Conservation (phyloP, 2,329 filamentous ascomycete genomes). For the Colletotrichum phormii region DNA sequence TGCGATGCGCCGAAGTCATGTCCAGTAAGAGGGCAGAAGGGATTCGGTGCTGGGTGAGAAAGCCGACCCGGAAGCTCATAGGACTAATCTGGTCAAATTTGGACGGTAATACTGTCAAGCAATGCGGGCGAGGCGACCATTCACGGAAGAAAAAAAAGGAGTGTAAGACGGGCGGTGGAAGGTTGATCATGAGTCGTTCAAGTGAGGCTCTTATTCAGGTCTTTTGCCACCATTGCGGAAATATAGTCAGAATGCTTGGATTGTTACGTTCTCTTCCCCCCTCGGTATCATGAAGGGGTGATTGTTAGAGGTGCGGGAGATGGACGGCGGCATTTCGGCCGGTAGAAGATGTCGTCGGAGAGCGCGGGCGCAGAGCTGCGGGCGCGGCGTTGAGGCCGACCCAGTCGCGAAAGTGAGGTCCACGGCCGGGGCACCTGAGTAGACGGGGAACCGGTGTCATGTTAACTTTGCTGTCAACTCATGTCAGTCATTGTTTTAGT, state of each 20-base stretch:
- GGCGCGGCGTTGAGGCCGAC: slow-evolving; percentile 25
- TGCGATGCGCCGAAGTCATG: slow-evolving; percentile 15
- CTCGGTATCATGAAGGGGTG: not conserved
- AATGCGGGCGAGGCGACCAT: not conserved
- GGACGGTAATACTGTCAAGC: not conserved
- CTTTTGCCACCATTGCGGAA: not conserved
- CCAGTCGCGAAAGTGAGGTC: slow-evolving; percentile 7
- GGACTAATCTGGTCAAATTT: not conserved
- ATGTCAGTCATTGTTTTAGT: not conserved
- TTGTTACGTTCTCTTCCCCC: not conserved
- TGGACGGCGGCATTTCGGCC: slow-evolving; percentile 8
- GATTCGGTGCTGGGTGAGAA: not conserved
- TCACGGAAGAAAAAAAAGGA: not conserved
- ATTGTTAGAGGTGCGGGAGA: not conserved
- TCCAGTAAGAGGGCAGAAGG: slow-evolving; percentile 11
- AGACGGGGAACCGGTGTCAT: slow-evolving; percentile 4
- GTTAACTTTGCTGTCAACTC: slow-evolving; percentile 10
- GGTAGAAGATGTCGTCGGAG: slow-evolving; percentile 8
- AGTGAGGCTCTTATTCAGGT: not conserved
- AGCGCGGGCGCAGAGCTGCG: slow-evolving; percentile 30
- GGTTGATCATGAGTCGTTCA: not conserved
- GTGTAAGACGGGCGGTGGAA: not conserved
- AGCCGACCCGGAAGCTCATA: not conserved
- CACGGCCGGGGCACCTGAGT: not conserved
- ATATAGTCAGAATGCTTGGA: not conserved